These are phyloP conservation scores for Tagetes patula DNA, from an alignment of 129 eudicot species.

Conservation along the genomic window DNA sequence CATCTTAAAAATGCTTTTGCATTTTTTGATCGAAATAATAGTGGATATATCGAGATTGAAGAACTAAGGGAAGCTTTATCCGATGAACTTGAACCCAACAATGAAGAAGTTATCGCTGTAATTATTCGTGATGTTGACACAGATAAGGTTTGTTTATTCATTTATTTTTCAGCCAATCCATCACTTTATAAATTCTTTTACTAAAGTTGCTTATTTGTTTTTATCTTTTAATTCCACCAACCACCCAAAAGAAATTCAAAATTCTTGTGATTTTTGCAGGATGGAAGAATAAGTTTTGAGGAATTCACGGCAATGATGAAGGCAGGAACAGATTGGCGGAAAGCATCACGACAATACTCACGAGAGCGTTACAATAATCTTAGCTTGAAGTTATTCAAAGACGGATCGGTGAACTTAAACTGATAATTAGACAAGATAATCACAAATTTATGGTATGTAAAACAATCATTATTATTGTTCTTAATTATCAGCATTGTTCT, in stretches of 20 bases:
- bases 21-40: constrained; percentile 19
- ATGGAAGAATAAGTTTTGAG: constrained; percentile 17
- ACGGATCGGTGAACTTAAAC: constrained; percentile 14
- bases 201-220: neutral
- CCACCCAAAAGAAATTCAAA: neutral
- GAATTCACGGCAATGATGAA: constrained; percentile 20
- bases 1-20: constrained; percentile 26
- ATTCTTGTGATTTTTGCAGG: neutral
- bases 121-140: constrained; percentile 22
- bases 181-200: neutral
- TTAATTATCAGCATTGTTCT: neutral
- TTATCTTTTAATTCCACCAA: neutral
- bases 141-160: constrained; percentile 13
- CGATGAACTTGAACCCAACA: constrained; percentile 25
- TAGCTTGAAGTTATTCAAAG: constrained; percentile 21
- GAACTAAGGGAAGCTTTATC: constrained; percentile 25
- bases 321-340: constrained; percentile 23
- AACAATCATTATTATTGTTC: neutral
- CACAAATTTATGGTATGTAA: neutral
- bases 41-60: constrained; percentile 23
- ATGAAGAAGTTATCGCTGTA: constrained; percentile 11
- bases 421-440: constrained; percentile 9
- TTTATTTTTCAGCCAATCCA: neutral
- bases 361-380: constrained; percentile 24
- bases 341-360: constrained; percentile 22